Evolutionary conservation across 2,329 filamentous ascomycete species (phyloP).

Genomic region (Biscogniauxia mediterranea): DNA sequence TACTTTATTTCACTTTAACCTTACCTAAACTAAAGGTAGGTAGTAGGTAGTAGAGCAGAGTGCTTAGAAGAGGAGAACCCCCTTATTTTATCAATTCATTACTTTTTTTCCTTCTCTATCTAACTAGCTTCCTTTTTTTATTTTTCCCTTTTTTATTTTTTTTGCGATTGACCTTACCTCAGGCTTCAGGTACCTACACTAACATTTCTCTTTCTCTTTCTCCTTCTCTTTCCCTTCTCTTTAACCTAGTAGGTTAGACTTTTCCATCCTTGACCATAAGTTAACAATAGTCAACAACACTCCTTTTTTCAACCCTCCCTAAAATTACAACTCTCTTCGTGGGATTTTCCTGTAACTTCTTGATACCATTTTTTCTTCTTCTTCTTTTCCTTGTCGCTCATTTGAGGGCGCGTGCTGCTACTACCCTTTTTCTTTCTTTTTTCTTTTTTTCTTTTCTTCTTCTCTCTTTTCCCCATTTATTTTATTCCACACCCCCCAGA

Average conservation of each 20-base stretch:
- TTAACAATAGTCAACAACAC: too few relatives aligned
- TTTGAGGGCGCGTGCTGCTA: background rate
- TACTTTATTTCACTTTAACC: too few relatives aligned
- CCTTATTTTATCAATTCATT: background rate
- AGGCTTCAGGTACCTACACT: too few relatives aligned
- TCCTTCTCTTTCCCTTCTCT: background rate
- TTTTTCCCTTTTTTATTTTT: too few relatives aligned
- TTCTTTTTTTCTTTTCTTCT: slow-evolving; percentile 3
- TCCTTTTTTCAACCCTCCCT: background rate
- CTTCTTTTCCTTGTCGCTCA: background rate
- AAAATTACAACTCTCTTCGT: background rate
- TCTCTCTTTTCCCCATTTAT: slow-evolving; percentile 1
- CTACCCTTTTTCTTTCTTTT: slow-evolving; percentile 5
- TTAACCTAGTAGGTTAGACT: too few relatives aligned
- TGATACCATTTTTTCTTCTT: background rate
- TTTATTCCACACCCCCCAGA: background rate
- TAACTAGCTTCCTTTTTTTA: background rate
- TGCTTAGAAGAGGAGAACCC: too few relatives aligned
- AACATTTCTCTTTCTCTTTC: background rate
- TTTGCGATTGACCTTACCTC: background rate
- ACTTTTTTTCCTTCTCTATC: background rate
- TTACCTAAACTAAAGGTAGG: too few relatives aligned
- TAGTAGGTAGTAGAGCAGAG: too few relatives aligned
- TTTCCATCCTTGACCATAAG: too few relatives aligned
- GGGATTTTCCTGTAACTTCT: background rate